A percentile compares a stretch with the other conserved stretches of the same genome.
These are phyloP conservation scores for Tetradesmus lagerheimii DNA, from an alignment of 139 green algal species.

Conservation along the genomic window DNA sequence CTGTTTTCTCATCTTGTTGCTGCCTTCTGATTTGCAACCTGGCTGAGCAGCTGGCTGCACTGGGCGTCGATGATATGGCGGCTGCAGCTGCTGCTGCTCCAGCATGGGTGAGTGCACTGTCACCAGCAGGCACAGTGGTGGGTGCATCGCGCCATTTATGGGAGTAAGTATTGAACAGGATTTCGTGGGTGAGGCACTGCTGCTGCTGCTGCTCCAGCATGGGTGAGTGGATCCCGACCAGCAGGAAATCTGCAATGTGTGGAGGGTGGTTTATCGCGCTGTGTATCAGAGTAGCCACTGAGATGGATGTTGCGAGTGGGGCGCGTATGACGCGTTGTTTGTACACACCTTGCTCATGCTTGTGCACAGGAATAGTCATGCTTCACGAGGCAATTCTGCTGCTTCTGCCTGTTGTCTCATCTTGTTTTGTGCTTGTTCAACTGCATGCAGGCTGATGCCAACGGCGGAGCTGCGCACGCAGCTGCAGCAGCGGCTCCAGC, in stretches of 20 bases:
- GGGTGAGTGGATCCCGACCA: background rate
- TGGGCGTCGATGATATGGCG: background rate
- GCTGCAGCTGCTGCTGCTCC: background rate
- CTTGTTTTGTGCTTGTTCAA: no score
- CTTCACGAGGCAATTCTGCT: background rate
- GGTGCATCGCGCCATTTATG: no score
- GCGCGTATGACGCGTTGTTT: no score
- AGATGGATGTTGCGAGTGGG: no score
- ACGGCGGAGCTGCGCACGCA: constrained; percentile 13
- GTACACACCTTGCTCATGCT: no score
- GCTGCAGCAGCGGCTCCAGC: background rate
- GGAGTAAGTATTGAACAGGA: background rate
- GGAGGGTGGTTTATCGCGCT: no score
- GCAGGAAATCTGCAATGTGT: no score
- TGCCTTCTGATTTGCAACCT: no score
- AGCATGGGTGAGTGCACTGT: background rate
- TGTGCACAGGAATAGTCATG: no score
- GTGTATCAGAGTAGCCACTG: no score
- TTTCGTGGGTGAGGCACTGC: background rate
- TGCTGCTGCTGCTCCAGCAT: background rate
- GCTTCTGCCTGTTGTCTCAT: background rate
- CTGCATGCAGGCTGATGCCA: constrained; percentile 29
- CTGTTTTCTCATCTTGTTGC: no score
- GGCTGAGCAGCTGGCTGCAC: constrained; percentile 29
- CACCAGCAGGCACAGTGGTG: no score